These are phyloP conservation scores for Rhodofomes roseus DNA, from an alignment of 1,284 basidiomycete genomes.

Conservation along the genomic window DNA sequence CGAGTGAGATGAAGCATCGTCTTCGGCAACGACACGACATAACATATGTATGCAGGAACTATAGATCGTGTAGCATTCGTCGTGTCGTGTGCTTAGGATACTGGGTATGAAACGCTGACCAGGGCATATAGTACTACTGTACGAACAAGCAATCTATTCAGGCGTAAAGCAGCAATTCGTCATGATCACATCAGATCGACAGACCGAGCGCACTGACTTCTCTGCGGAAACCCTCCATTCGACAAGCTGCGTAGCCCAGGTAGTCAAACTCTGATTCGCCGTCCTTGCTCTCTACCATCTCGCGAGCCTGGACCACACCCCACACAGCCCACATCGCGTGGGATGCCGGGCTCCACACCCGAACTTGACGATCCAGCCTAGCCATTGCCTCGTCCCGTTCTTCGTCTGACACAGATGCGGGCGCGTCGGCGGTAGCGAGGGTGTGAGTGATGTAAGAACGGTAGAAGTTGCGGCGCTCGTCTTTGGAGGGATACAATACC, in stretches of 20 bases:
- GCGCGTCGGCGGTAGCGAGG: conserved; percentile 12
- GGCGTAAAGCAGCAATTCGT: background rate
- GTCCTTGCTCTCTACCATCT: conserved; percentile 64
- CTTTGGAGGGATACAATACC: conserved; percentile 68
- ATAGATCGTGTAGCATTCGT: too few species aligned
- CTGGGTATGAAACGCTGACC: too few species aligned
- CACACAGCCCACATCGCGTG: conserved; percentile 91
- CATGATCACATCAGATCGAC: conserved; percentile 13
- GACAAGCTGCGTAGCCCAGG: conserved; percentile 63
- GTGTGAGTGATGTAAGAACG: conserved; percentile 69
- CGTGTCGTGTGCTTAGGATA: too few species aligned
- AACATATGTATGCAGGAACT: too few species aligned
- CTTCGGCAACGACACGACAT: too few species aligned
- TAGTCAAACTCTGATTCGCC: conserved; percentile 75
- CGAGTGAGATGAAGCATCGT: too few species aligned
- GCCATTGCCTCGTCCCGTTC: conserved; percentile 37
- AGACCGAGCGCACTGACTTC: conserved; percentile 51
- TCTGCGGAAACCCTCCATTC: conserved; percentile 59
- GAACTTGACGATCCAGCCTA: conserved; percentile 73
- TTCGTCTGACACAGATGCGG: conserved; percentile 20
- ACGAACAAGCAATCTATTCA: background rate
- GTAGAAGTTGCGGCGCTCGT: conserved; percentile 81
- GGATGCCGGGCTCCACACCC: conserved; percentile 82
- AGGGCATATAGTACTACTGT: too few species aligned
- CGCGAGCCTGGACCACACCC: conserved; percentile 88